Evolutionary conservation across 352 stramenopile genomes (phyloP), one percentile per base, ranked within the genome.

Genomic region (Phytophthora citricola): DNA sequence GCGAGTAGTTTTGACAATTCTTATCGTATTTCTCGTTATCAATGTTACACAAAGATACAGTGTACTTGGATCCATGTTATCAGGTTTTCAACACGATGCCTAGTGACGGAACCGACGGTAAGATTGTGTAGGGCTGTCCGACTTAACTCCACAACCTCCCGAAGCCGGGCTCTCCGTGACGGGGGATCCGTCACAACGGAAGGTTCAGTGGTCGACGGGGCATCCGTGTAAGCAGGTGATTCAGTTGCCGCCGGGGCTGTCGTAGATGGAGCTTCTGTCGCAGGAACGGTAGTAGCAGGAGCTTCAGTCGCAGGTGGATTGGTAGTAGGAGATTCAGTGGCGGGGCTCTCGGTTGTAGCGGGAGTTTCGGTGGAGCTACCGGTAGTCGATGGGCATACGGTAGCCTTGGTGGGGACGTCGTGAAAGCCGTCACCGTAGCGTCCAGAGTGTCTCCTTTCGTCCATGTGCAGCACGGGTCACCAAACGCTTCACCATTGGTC

Each of bases 391-490:
- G 67, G 54, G 52, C 67, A 76, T 26, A 52, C 58, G 2, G 63
- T 76, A 17, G 58, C 58, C 51, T 67, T 55, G n/a, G 45, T 59
- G 64, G 58, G 0, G 51, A 66, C 26, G 44, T 63, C n/a, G 66
- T 74, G 50, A 78, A 74, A 26, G 67, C 60, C 34, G 60, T 39
- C 55, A 83, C 69, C n/a, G 57, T 66, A 40, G 76, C 76, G 51
- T 84, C 73, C 4, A 75, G 56, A 0, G 32, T 76, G 43, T 46
- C 66, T 26, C 73, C 65, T 45, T 67, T 69, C 20, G 52, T 72
- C 75, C 75, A 87, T 54, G 67, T 80, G 75, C 78, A 86, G 50
- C 78, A 86, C 58, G 78, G 78, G 66, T 86, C 78, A 9, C 78
- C 78, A 63, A 87, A 81, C 34, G 73, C 78, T 17, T 62, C 72